A percentile compares a stretch with the other conserved stretches of the same genome.
These are phyloP conservation scores for Colletotrichum theobromicola DNA, from an alignment of 2,329 filamentous ascomycete species.

Conservation along the genomic window DNA sequence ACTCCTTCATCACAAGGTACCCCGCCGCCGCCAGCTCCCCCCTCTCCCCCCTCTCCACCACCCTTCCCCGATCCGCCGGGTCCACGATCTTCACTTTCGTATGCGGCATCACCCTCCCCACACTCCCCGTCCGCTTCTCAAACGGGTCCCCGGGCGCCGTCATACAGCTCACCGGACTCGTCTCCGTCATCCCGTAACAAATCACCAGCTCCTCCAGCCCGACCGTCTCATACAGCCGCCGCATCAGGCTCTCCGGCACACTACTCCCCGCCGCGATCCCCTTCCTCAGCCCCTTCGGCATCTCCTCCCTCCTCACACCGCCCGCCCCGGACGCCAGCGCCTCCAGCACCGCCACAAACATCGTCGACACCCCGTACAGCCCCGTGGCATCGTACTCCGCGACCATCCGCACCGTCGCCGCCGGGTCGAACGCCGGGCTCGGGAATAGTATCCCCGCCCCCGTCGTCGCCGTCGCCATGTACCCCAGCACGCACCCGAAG, in stretches of 20 bases:
- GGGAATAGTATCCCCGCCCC: constrained; percentile 86
- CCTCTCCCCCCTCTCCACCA: constrained; percentile 67
- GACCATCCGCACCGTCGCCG: constrained; percentile 67
- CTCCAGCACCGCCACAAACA: constrained; percentile 90
- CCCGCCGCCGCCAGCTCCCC: constrained; percentile 87
- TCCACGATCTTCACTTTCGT: constrained; percentile 79
- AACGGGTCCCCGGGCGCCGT: constrained; percentile 79
- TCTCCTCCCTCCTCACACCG: constrained; percentile 27
- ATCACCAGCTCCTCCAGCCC: constrained; percentile 87
- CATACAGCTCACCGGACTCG: constrained; percentile 79
- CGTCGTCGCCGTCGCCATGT: constrained; percentile 88
- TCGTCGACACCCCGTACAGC: constrained; percentile 90
- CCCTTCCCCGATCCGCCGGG: constrained; percentile 59
- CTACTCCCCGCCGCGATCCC: constrained; percentile 89
- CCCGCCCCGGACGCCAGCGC: constrained; percentile 58
- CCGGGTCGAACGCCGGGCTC: constrained; percentile 83
- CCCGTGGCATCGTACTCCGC: constrained; percentile 61
- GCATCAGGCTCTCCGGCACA: constrained; percentile 85
- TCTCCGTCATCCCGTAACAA: constrained; percentile 98
- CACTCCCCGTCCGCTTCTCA: constrained; percentile 73
- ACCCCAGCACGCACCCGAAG: constrained; percentile 91
- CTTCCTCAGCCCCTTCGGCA: constrained; percentile 66
- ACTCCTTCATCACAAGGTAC: constrained; percentile 90
- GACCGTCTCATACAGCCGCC: constrained; percentile 71
- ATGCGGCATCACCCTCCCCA: constrained; percentile 85